phyloP scores from a whole-genome alignment of 31 red algal genomes.

The Odonthalia washingtoniensis region DNA sequence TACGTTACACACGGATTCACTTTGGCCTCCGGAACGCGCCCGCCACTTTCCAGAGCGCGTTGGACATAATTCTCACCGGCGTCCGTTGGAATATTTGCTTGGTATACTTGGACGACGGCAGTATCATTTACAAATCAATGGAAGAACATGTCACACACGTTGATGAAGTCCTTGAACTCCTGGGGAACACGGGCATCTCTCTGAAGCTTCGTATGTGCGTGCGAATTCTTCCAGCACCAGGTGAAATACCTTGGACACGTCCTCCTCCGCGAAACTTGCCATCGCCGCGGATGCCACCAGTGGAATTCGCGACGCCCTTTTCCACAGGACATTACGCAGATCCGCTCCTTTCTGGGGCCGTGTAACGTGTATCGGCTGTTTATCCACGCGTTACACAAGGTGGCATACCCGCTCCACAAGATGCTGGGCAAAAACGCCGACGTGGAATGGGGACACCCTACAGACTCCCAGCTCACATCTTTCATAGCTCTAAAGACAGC shows the following conservation, averaged over 20 bases:
- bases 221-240: constrained; percentile 18
- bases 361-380: constrained; percentile 57
- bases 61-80: too few species aligned
- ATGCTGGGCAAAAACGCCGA: too few species aligned
- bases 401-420: not conserved
- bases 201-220: constrained; percentile 41
- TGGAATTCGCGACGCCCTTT: constrained; percentile 10
- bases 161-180: not conserved
- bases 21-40: too few species aligned
- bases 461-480: not conserved
- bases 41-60: too few species aligned
- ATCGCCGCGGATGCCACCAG: not conserved
- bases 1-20: too few species aligned
- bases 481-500: not conserved
- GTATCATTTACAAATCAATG: not conserved
- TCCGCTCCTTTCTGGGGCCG: constrained; percentile 17
- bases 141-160: constrained; percentile 39
- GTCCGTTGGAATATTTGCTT: too few species aligned
- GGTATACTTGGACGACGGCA: too few species aligned
- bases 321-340: constrained; percentile 8
- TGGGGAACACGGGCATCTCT: constrained; percentile 1
- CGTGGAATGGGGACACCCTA: too few species aligned
- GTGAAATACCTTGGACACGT: constrained; percentile 28
- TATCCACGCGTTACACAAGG: constrained; percentile 6
- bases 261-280: constrained; percentile 12